Percentiles rank a stretch among this genome's conserved stretches.
These are phyloP conservation scores for Plasmopara viticola DNA, from an alignment of 352 stramenopile genomes.

Conservation along the genomic window DNA sequence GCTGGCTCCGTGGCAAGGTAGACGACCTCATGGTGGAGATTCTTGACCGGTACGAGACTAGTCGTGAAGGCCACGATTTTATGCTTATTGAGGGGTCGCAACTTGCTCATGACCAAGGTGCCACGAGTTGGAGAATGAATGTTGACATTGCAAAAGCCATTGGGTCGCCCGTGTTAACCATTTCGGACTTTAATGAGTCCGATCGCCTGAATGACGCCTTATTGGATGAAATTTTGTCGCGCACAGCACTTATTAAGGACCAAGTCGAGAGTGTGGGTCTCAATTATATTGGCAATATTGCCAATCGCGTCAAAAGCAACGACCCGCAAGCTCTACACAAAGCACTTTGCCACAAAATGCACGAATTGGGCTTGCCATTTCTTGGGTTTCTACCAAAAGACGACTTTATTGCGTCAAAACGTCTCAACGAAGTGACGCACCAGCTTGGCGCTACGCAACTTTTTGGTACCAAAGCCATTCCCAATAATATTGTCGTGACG, in stretches of 20 bases:
- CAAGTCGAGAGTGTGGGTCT: constrained; percentile 51
- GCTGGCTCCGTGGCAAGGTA: constrained; percentile 47
- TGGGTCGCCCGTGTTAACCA: constrained; percentile 50
- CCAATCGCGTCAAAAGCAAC: constrained; percentile 49
- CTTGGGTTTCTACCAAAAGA: constrained; percentile 64
- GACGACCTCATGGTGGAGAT: constrained; percentile 72
- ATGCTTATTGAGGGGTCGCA: constrained; percentile 79
- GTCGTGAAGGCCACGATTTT: constrained; percentile 62
- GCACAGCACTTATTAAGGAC: constrained; percentile 52
- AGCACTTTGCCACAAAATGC: constrained; percentile 27
- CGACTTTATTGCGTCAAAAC: constrained; percentile 67
- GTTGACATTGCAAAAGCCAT: constrained; percentile 69
- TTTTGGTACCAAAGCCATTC: constrained; percentile 48
- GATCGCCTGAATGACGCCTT: constrained; percentile 25
- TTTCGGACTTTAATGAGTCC: constrained; percentile 45
- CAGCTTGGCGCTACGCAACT: constrained; percentile 60
- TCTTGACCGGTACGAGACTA: constrained; percentile 49
- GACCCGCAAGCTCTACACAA: constrained; percentile 36
- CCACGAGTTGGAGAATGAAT: constrained; percentile 78
- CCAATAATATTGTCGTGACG: constrained; percentile 68
- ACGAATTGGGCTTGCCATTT: constrained; percentile 42
- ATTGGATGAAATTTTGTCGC: constrained; percentile 46
- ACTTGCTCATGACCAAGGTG: constrained; percentile 56
- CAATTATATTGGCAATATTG: constrained; percentile 66
- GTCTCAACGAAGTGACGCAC: constrained; percentile 65